Base-by-base conservation (phyloP, 371 early-diverging fungal species). In the Entomophthora muscae region DNA sequence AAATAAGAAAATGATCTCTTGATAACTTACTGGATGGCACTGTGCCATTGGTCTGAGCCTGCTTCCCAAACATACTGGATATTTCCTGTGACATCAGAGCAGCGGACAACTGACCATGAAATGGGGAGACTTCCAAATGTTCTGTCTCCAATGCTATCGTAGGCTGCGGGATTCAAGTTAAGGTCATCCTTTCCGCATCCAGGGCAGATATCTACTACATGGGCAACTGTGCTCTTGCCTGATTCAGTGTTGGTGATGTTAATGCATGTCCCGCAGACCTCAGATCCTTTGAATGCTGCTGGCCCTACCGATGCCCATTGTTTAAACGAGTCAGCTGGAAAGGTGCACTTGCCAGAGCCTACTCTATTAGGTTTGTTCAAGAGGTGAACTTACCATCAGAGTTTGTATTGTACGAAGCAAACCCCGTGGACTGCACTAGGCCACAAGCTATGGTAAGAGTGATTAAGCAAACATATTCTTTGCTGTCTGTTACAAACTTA, bases 21-120 rank as follows among this genome's bases (percentile, higher is more conserved):
- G n/a, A n/a, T n/a, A n/a, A 27, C 57, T 57, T 57, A 57, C 60
- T 59, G 60, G 33, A 59, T 10, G 17, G 60, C 60, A 32, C 22
- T 51, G 33, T 51, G 42, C 60, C 60, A 59, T 32, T 32, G 31
- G 23, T 59, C 42, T 3, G 32, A 32, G 42, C 60, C n/a, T n/a
- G n/a, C n/a, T n/a, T n/a, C n/a, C n/a, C n/a, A n/a, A n/a, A n/a
- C n/a, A n/a, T n/a, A n/a, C n/a, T n/a, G n/a, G n/a, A n/a, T n/a
- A n/a, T n/a, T n/a, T n/a, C n/a, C n/a, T n/a, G n/a, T n/a, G n/a
- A n/a, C n/a, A n/a, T n/a, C n/a, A n/a, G n/a, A n/a, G n/a, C n/a
- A n/a, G n/a, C n/a, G n/a, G n/a, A n/a, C 60, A 59, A 51, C 31
- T 22, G n/a, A 27, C 61, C 61, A 61, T 2, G 32, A 30, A 51